Evolutionary conservation across 1,139 yeast genomes (phyloP), one percentile per base, ranked within the genome.

Genomic region (Yamadazyma blattariae): DNA sequence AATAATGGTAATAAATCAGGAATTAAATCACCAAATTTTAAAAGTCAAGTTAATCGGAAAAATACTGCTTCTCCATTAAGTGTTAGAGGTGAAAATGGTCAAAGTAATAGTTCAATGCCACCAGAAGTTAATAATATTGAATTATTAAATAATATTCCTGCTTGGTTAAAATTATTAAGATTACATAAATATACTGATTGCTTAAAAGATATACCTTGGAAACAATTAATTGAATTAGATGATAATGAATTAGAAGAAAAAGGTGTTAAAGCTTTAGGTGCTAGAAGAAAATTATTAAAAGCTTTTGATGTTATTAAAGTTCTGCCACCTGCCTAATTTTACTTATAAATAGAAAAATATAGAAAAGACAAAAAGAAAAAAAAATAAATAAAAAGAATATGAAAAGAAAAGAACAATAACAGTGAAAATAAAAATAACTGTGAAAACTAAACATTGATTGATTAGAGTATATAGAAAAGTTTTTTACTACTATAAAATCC

Each of bases 181-280:
- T 71, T 92, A 51, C 98, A 92, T 68, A 92, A 92, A 61, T 92
- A 92, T 62, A 90, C 97, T 4, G 92, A 82, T 20, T 83, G 85
- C 39, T 70, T 92, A 46, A 79, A 82, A 54, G 82, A 79, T 46
- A 67, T 82, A 45, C 71, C 75, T 20, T 92, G 98, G 98, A 68
- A 73, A 42, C 85, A 84, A 34, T 71, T 92, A 64, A 75, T 92
- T 38, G 78, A 77, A 48, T 67, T 86, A 46, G 71, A 70, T 42
- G 96, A 90, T 52, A 74, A 63, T 3, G 77, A 79, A 38, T 70
- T 94, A 50, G 90, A 83, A 48, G 71, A 71, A 4, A 73, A 80
- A 41, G 98, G 99, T 5, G 96, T 92, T 31, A 77, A 80, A 46
- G 97, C 98, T 0, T 72, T 92, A 46, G 98, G 98, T 7, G 98